Percentiles rank a stretch among this genome's conserved stretches.
Conservation (phyloP, 179 eudicot species). For the Dionaea muscipula region DNA sequence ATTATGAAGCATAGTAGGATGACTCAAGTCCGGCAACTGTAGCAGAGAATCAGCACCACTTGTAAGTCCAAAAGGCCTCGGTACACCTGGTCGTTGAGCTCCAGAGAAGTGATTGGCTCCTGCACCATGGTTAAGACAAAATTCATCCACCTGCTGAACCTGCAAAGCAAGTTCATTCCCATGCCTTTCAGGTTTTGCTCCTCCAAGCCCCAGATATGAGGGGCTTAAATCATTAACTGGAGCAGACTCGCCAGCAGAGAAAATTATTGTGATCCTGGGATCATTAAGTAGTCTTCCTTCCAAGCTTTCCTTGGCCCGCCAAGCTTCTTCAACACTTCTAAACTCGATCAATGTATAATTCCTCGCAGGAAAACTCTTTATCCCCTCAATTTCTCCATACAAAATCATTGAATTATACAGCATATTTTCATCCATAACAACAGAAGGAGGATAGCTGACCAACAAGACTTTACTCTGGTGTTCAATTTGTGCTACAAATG, state of each 20-base stretch:
- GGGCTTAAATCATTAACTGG: slow-evolving; percentile 36
- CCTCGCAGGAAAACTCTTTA: slow-evolving; percentile 28
- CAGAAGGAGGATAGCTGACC: slow-evolving; percentile 43
- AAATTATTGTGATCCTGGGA: slow-evolving; percentile 35
- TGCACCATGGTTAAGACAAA: slow-evolving; percentile 24
- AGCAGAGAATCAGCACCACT: slow-evolving; percentile 37
- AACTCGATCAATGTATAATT: slow-evolving; percentile 42
- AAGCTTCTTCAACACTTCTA: slow-evolving; percentile 44
- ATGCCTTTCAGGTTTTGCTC: slow-evolving; percentile 39
- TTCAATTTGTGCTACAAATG: slow-evolving; percentile 34
- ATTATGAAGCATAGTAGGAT: slow-evolving; percentile 24
- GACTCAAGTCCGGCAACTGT: slow-evolving; percentile 35
- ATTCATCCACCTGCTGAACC: slow-evolving; percentile 31
- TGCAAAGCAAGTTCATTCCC: slow-evolving; percentile 32
- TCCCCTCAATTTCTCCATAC: slow-evolving; percentile 36
- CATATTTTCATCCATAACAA: slow-evolving; percentile 31
- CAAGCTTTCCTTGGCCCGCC: slow-evolving; percentile 38
- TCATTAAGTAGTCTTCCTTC: slow-evolving; percentile 38
- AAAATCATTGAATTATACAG: slow-evolving; percentile 43
- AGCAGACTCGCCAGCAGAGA: slow-evolving; percentile 40
- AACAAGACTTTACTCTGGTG: slow-evolving; percentile 34
- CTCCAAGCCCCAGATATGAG: slow-evolving; percentile 35
- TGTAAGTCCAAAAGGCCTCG: slow-evolving; percentile 52
- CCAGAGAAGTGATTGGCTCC: slow-evolving; percentile 33
- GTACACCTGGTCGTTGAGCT: slow-evolving; percentile 22